These are phyloP conservation scores for Paraglomus brasilianum DNA, from an alignment of 192 early-diverging fungal species.

Conservation along the genomic window DNA sequence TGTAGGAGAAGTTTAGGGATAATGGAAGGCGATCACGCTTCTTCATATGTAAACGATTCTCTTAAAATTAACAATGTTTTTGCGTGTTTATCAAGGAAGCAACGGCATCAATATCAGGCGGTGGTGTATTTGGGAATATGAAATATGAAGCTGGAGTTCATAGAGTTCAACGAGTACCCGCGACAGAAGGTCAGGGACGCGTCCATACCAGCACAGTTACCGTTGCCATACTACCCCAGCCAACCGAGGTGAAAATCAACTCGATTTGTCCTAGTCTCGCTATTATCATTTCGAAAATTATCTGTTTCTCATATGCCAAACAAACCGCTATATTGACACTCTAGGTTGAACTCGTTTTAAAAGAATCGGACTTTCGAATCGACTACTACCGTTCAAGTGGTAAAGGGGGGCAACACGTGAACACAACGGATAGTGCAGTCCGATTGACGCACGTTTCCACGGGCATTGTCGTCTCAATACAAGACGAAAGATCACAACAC, in stretches of 20 bases:
- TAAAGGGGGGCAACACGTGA: slow-evolving; percentile 93
- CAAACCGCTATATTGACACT: background rate
- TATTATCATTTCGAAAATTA: no score
- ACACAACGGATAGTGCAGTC: slow-evolving; percentile 93
- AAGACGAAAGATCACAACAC: slow-evolving; percentile 93
- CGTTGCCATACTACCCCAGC: slow-evolving; percentile 75
- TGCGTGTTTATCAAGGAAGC: slow-evolving; percentile 47
- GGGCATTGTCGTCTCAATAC: slow-evolving; percentile 81
- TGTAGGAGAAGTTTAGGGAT: background rate
- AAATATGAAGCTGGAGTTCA: slow-evolving; percentile 84
- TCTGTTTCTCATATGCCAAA: no score
- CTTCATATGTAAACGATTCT: background rate
- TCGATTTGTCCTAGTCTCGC: no score
- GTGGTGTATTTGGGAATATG: slow-evolving; percentile 69
- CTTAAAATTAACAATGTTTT: background rate
- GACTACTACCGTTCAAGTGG: slow-evolving; percentile 77
- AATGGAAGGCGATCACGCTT: no score
- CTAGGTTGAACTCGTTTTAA: slow-evolving; percentile 63
- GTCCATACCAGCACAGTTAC: slow-evolving; percentile 78
- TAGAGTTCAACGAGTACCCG: slow-evolving; percentile 79
- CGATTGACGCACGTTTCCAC: slow-evolving; percentile 92
- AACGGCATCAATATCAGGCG: slow-evolving; percentile 63
- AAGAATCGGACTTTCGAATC: slow-evolving; percentile 64
- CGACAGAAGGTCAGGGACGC: slow-evolving; percentile 73
- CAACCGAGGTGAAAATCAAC: slow-evolving; percentile 51